phyloP scores from a whole-genome alignment of 768 basidiomycete species.

The Kwoniella sp. region DNA sequence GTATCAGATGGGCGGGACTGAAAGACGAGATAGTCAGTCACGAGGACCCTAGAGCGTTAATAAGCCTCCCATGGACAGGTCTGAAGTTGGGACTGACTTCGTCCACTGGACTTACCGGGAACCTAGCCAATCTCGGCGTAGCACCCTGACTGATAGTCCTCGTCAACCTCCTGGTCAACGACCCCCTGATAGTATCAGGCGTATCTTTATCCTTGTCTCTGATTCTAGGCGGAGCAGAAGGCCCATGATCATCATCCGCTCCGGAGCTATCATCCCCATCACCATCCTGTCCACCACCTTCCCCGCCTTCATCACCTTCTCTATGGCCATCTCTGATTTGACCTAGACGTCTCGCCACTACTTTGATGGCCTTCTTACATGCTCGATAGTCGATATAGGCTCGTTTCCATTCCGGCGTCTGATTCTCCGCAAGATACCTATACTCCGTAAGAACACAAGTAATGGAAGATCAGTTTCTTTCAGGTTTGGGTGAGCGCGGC shows the following conservation, averaged over 20 bases:
- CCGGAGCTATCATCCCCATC: conserved; percentile 74
- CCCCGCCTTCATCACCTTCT: too few species aligned
- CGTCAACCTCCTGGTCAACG: conserved; percentile 3
- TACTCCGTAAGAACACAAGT: background rate
- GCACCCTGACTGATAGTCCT: conserved; percentile 3
- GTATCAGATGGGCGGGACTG: conserved; percentile 20
- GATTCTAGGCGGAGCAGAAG: conserved; percentile 39
- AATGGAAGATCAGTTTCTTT: background rate
- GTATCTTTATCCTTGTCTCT: conserved; percentile 15
- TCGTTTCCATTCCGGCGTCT: conserved; percentile 55
- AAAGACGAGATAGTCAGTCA: too few species aligned
- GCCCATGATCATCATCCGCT: conserved; percentile 62
- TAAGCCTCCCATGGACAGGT: too few species aligned
- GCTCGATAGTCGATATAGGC: conserved; percentile 56
- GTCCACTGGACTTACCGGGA: conserved; percentile 5
- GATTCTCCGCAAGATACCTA: conserved; percentile 50
- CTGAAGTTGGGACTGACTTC: too few species aligned
- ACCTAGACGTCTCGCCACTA: conserved; percentile 38
- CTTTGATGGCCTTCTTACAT: conserved; percentile 55
- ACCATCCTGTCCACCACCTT: conserved; percentile 9
- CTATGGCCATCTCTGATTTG: too few species aligned
- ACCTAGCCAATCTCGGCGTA: conserved; percentile 15
- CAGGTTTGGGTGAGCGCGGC: background rate
- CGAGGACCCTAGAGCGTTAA: too few species aligned
- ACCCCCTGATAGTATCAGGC: conserved; percentile 14